These are phyloP conservation scores for Penicillium taxi DNA, from an alignment of 495 filamentous ascomycete species.

Conservation along the genomic window DNA sequence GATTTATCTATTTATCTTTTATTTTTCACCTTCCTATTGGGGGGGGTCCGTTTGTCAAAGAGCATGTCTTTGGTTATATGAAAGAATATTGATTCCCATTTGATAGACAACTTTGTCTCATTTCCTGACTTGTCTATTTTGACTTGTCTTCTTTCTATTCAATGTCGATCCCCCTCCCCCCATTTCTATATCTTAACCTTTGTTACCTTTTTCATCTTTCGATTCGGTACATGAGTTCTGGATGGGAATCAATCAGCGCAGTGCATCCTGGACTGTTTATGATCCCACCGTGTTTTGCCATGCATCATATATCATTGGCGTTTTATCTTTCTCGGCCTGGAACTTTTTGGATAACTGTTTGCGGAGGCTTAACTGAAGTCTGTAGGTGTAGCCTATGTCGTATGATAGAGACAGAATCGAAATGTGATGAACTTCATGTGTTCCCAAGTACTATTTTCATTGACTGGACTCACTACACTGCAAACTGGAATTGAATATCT, in stretches of 20 bases:
- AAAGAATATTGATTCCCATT: conserved; percentile 9
- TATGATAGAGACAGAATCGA: too few species aligned
- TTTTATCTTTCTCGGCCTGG: conserved; percentile 6
- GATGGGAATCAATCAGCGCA: conserved; percentile 9
- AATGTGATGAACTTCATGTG: too few species aligned
- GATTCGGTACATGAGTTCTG: conserved; percentile 7
- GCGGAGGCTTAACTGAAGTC: too few species aligned
- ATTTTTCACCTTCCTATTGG: too few species aligned
- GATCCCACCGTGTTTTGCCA: conserved; percentile 1
- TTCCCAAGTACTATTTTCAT: too few species aligned
- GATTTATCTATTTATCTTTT: too few species aligned
- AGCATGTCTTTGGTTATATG: not conserved
- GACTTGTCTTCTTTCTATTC: not conserved
- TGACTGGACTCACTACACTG: too few species aligned
- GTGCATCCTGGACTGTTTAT: conserved; percentile 3
- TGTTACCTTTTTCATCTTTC: too few species aligned
- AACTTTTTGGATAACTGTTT: too few species aligned
- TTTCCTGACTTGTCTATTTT: not conserved
- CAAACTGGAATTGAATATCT: too few species aligned
- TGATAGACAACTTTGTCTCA: conserved; percentile 5
- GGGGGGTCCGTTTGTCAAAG: too few species aligned
- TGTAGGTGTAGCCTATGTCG: too few species aligned
- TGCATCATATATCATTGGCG: conserved; percentile 5
- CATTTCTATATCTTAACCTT: not conserved
- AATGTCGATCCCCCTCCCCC: not conserved